A percentile compares a stretch with the other conserved stretches of the same genome.
These are phyloP conservation scores for Diplotaxis tenuifolia DNA, from an alignment of 345 rosid genomes.

Conservation along the genomic window DNA sequence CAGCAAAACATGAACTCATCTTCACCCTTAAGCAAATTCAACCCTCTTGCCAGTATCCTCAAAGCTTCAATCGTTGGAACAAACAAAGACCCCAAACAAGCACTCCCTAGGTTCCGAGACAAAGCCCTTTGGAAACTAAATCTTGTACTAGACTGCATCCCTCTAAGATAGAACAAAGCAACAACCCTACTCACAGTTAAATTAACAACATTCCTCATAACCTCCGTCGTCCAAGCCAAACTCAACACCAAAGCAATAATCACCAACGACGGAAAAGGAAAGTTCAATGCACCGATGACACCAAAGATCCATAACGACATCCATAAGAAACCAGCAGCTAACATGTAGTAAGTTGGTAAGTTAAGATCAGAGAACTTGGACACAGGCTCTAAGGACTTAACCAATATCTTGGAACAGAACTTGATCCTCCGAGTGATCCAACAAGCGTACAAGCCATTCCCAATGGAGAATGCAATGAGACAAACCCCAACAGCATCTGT, in stretches of 20 bases:
- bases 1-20: slow-evolving; percentile 99
- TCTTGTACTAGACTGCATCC: slow-evolving; percentile 81
- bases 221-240: slow-evolving; percentile 89
- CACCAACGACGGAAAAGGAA: slow-evolving; percentile 50
- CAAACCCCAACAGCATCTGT: slow-evolving; percentile 86
- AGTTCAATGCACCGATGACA: slow-evolving; percentile 82
- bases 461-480: slow-evolving; percentile 72
- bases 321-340: slow-evolving; percentile 87
- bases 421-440: slow-evolving; percentile 66
- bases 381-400: slow-evolving; percentile 65
- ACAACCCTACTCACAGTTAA: slow-evolving; percentile 75
- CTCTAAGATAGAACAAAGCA: slow-evolving; percentile 76
- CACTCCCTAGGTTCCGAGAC: slow-evolving; percentile 84
- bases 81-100: slow-evolving; percentile 92
- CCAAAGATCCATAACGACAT: slow-evolving; percentile 96
- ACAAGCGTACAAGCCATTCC: slow-evolving; percentile 86
- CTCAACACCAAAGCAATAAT: slow-evolving; percentile 55
- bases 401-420: slow-evolving; percentile 62
- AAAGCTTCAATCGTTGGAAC: slow-evolving; percentile 89
- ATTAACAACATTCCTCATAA: slow-evolving; percentile 90
- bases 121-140: slow-evolving; percentile 89
- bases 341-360: slow-evolving; percentile 77
- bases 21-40: slow-evolving; percentile 93
- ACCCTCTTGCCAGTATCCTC: slow-evolving; percentile 73
- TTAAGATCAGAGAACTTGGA: slow-evolving; percentile 74